Evolutionary conservation across 176 grass and related monocot species (phyloP).

Genomic region (Microstegium vimineum): DNA sequence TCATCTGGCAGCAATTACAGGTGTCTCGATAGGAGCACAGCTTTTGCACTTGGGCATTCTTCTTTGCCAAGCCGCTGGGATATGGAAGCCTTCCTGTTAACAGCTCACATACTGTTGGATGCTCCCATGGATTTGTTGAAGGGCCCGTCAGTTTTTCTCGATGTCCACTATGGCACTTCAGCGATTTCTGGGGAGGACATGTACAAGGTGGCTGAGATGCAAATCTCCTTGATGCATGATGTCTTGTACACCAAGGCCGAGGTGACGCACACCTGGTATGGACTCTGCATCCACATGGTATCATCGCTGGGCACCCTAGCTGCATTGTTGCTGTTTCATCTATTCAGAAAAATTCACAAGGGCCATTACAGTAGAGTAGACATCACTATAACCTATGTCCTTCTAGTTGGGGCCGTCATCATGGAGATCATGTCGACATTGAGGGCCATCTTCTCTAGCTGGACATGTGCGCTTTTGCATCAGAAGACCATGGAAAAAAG

Average conservation of each 20-base stretch:
- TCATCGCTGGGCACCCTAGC: neutral
- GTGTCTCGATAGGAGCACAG: neutral
- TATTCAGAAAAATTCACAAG: neutral
- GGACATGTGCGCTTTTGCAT: neutral
- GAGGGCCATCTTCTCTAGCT: conserved; percentile 8
- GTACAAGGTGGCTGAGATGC: conserved; percentile 14
- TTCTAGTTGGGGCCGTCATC: conserved; percentile 5
- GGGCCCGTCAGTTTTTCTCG: neutral
- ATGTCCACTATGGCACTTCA: neutral
- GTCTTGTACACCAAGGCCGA: conserved; percentile 1
- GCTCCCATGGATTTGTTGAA: neutral
- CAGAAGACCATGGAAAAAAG: neutral
- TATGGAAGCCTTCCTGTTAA: neutral
- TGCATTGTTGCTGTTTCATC: conserved; percentile 5
- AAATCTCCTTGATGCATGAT: conserved; percentile 23
- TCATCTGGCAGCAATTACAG: neutral
- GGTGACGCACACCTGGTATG: neutral
- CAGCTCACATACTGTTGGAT: neutral
- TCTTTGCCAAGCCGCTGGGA: neutral
- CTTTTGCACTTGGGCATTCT: neutral
- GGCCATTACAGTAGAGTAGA: neutral
- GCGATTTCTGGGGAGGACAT: neutral
- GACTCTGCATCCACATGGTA: neutral
- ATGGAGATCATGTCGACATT: neutral
- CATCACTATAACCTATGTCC: conserved; percentile 15